Base-by-base conservation (phyloP, 352 stramenopile genomes). In the Phytophthora pseudosyringae region DNA sequence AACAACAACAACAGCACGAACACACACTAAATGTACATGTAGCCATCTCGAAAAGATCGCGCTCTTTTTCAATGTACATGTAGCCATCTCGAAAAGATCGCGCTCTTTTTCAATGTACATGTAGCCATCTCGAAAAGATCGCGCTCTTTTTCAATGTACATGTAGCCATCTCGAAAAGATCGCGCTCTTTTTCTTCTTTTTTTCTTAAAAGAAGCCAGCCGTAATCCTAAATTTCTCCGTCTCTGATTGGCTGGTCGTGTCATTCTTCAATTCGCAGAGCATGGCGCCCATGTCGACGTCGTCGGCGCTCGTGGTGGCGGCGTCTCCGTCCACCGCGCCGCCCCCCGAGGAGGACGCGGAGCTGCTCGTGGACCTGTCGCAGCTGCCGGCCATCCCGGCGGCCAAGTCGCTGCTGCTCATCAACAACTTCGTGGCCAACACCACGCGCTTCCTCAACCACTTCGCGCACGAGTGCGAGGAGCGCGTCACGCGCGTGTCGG, bases 351-450 rank as follows among this genome's bases (percentile, higher is more conserved):
- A 90, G 15, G 78, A 91, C 32, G 75, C 81, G 31, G 86, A 95
- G 36, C 71, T 93, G 1, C 86, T 84, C 5, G 66, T 95, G 26
- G 86, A 95, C 54, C 73, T 95, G 9, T 88, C 83, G 35, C 87
- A 95, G 67, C 66, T 95, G 33, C 80, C 83, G 35, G 64, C 79
- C 45, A 91, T 94, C 45, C 85, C 86, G 15, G 80, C 86, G 59
- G 47, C 81, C 53, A 95, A 95, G 70, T 88, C 83, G 48, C 71
- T 95, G 54, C 63, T 95, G 63, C 78, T 96, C 9, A 68, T 96
- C 56, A 96, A 89, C 73, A 95, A 96, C 61, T 96, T 96, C 55
- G 82, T 93, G 40, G 72, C 83, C 49, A 96, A 95, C 73, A 94
- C 84, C 15, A 91, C 84, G 64, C 78, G 83, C 16, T 96, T 96